Percentiles rank a stretch among this genome's conserved stretches.
phyloP scores from a whole-genome alignment of 352 stramenopile genomes.

The Phytopythium cucurbitacearum region DNA sequence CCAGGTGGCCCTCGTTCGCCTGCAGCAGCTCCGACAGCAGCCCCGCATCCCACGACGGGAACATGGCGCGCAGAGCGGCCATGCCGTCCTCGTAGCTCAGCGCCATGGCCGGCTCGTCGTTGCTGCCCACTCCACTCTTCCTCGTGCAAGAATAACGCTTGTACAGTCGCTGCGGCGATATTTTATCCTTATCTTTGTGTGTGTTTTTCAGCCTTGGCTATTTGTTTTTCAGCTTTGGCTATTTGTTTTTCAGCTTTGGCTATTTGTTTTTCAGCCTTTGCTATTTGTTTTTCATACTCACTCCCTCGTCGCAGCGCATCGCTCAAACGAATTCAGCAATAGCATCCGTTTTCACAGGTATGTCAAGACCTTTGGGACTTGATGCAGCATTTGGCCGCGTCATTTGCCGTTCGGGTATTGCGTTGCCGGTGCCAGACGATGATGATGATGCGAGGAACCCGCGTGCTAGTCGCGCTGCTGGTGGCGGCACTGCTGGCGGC shows the following conservation, averaged over 20 bases:
- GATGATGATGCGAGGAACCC: constrained; percentile 12
- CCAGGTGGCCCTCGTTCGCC: constrained; percentile 58
- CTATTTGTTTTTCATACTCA: too few relatives aligned
- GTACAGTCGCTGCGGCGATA: too few relatives aligned
- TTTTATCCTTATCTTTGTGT: constrained; percentile 1
- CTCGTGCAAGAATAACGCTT: too few relatives aligned
- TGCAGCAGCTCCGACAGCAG: constrained; percentile 60
- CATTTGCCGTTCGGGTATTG: neutral
- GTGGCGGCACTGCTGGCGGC: constrained; percentile 11
- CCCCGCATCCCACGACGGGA: constrained; percentile 65
- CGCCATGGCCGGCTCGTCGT: constrained; percentile 29
- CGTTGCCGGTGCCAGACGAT: neutral
- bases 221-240: too few relatives aligned
- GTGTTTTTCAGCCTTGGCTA: too few relatives aligned
- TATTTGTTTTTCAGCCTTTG: too few relatives aligned
- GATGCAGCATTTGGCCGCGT: neutral
- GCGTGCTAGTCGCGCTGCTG: constrained; percentile 14
- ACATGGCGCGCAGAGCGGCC: constrained; percentile 63
- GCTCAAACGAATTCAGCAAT: too few relatives aligned
- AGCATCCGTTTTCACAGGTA: too few relatives aligned
- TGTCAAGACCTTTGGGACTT: too few relatives aligned
- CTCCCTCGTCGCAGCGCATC: too few relatives aligned
- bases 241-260: too few relatives aligned
- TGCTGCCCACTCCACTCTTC: neutral
- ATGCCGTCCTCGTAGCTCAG: constrained; percentile 60